phyloP scores from a whole-genome alignment of 768 basidiomycete species.

The Tulasnella sp. region DNA sequence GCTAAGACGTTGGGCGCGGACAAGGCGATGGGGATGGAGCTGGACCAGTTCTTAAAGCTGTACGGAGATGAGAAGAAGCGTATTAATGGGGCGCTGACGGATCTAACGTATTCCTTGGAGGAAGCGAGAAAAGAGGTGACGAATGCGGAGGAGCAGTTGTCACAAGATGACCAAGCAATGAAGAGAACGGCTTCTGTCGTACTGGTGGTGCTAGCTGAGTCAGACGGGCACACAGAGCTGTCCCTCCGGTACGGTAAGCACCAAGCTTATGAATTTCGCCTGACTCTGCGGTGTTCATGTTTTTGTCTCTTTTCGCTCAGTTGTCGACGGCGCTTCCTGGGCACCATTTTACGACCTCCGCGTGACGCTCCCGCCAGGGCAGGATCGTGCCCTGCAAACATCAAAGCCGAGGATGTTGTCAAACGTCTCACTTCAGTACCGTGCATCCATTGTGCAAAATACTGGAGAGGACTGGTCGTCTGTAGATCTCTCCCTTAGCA shows the following conservation, averaged over 20 bases:
- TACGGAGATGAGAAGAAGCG: conserved; percentile 5
- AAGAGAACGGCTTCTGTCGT: conserved; percentile 28
- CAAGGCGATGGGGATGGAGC: conserved; percentile 14
- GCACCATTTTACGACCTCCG: conserved; percentile 49
- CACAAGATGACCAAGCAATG: conserved; percentile 8
- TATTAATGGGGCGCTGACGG: background rate
- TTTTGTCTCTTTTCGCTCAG: conserved; percentile 20
- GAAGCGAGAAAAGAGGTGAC: background rate
- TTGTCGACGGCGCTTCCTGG: conserved; percentile 46
- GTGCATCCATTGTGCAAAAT: conserved; percentile 19
- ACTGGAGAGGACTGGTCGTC: conserved; percentile 22
- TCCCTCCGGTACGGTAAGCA: conserved; percentile 45
- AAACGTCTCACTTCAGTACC: conserved; percentile 17
- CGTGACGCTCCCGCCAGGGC: conserved; percentile 36
- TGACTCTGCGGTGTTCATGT: background rate
- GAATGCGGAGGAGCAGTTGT: conserved; percentile 28
- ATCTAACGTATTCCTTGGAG: conserved; percentile 8
- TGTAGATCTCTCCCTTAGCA: conserved; percentile 18
- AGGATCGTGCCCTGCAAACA: conserved; percentile 36
- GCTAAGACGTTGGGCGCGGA: conserved; percentile 30
- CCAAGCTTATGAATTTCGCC: background rate
- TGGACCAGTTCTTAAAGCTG: conserved; percentile 34
- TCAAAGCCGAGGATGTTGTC: conserved; percentile 26
- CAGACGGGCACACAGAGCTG: conserved; percentile 31
- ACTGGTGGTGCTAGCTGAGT: conserved; percentile 36